Evolutionary conservation across 208 protist species (phyloP).

Genomic region (Endotrypanum monterogeii): DNA sequence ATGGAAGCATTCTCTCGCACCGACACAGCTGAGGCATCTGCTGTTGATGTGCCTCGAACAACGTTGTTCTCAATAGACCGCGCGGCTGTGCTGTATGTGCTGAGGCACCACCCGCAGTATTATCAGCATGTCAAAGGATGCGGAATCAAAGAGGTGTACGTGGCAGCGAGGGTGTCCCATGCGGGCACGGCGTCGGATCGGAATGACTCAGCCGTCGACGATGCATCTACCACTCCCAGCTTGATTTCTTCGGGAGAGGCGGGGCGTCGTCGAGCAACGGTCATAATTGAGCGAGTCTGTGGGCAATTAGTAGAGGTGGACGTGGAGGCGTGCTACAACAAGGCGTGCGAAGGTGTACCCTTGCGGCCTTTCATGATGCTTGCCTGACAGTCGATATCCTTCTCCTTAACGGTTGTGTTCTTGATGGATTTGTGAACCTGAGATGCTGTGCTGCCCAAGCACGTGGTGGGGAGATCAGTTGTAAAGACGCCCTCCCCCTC

Average conservation of each 20-base stretch:
- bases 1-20: background rate
- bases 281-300: constrained; percentile 48
- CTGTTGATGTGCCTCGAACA: constrained; percentile 24
- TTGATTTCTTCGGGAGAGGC: background rate
- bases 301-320: constrained; percentile 37
- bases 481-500: background rate
- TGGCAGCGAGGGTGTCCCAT: constrained; percentile 7
- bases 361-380: constrained; percentile 27
- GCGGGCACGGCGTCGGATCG: background rate
- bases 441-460: background rate
- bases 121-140: constrained; percentile 56
- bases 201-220: background rate
- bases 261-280: constrained; percentile 5
- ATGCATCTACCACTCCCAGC: constrained; percentile 1
- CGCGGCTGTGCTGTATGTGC: constrained; percentile 43
- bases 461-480: background rate
- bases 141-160: constrained; percentile 60
- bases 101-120: constrained; percentile 75
- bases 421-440: background rate
- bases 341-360: constrained; percentile 8
- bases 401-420: background rate
- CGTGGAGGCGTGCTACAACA: constrained; percentile 45
- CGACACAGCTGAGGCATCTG: background rate
- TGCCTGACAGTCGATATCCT: background rate
- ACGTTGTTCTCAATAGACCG: constrained; percentile 55